Conservation (phyloP, 306 rosid species). For the Quercus variabilis region DNA sequence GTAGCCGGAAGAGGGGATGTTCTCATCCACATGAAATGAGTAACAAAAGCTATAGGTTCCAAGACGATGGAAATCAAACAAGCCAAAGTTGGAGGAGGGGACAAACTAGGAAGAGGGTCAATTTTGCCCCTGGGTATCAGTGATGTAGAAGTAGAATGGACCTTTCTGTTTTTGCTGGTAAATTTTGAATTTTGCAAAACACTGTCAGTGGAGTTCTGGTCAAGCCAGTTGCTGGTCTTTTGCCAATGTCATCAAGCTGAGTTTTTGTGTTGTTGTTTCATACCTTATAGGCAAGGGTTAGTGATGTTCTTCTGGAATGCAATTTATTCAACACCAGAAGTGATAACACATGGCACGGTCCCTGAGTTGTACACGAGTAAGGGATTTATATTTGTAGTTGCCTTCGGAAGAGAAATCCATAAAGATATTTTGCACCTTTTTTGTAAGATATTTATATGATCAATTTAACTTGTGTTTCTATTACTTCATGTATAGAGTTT, state of each 20-base stretch:
- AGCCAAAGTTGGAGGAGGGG: conserved; percentile 41
- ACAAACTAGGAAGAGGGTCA: conserved; percentile 36
- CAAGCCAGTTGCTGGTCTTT: conserved; percentile 3
- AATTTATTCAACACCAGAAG: neutral
- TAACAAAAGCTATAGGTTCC: conserved; percentile 36
- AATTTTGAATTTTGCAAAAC: conserved; percentile 5
- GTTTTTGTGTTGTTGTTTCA: neutral
- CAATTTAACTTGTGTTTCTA: neutral
- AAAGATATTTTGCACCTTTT: conserved; percentile 8
- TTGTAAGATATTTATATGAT: neutral
- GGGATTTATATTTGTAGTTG: neutral
- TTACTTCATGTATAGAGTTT: neutral
- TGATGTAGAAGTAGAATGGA: conserved; percentile 3
- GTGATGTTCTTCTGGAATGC: neutral
- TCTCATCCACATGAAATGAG: conserved; percentile 20
- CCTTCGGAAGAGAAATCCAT: neutral
- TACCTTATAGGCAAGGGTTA: neutral
- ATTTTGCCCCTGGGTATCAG: conserved; percentile 26
- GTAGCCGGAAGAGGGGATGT: conserved; percentile 32
- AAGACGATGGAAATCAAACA: conserved; percentile 35
- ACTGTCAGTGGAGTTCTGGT: conserved; percentile 3
- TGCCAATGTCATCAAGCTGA: neutral
- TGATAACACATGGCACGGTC: neutral
- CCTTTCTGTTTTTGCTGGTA: conserved; percentile 2
- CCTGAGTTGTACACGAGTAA: neutral